These are phyloP conservation scores for Arctium lappa DNA, from an alignment of 129 eudicot genomes.

Conservation along the genomic window DNA sequence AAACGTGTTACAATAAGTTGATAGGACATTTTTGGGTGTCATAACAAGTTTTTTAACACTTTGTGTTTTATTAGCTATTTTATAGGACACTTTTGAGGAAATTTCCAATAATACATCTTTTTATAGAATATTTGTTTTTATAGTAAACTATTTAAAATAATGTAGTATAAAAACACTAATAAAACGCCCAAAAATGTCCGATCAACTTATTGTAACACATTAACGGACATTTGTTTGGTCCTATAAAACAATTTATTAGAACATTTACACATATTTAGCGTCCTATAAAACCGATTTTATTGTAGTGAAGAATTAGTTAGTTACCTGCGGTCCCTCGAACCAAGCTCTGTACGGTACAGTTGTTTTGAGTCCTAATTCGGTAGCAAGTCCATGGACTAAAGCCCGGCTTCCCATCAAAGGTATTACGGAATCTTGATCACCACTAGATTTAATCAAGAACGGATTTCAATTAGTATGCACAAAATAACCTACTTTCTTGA, in stretches of 20 bases:
- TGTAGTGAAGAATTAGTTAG: too few relatives aligned
- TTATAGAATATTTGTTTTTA: neutral
- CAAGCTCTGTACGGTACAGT: slow-evolving; percentile 74
- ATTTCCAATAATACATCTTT: neutral
- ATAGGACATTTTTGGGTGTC: too few relatives aligned
- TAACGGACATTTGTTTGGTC: neutral
- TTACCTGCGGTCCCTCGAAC: slow-evolving; percentile 75
- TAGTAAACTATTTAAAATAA: too few relatives aligned
- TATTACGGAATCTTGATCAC: slow-evolving; percentile 85
- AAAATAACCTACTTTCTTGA: neutral
- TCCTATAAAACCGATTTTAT: neutral
- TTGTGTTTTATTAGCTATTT: neutral
- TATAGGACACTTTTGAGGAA: neutral
- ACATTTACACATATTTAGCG: too few relatives aligned
- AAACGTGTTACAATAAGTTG: neutral
- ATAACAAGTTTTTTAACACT: neutral
- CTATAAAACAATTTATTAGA: too few relatives aligned
- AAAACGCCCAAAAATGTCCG: neutral
- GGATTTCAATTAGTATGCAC: neutral
- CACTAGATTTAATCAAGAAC: slow-evolving; percentile 33
- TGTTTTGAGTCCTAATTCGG: slow-evolving; percentile 50
- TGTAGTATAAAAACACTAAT: neutral
- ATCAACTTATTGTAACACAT: neutral
- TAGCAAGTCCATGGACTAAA: slow-evolving; percentile 58
- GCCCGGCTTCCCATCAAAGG: slow-evolving; percentile 78